Evolutionary conservation across 257 asterid genomes (phyloP).

Genomic region (Forsythia suspensa): DNA sequence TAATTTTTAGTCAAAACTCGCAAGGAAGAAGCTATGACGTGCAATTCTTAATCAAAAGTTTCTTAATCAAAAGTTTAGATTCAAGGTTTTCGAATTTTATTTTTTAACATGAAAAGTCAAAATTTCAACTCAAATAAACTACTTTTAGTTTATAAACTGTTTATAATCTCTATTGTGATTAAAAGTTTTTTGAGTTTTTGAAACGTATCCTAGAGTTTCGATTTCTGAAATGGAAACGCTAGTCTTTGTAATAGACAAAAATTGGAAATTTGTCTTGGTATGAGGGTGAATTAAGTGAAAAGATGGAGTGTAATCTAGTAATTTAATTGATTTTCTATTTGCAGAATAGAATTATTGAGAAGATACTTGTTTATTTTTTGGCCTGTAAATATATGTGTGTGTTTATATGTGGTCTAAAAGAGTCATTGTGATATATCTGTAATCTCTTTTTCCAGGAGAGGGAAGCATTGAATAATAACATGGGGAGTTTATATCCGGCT

Average conservation of each 20-base stretch:
- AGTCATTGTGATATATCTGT: not conserved
- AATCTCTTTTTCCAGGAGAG: constrained; percentile 52
- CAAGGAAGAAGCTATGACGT: not conserved
- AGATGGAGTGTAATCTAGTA: not conserved
- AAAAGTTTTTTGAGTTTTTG: too few relatives aligned
- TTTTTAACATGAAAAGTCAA: too few relatives aligned
- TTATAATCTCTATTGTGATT: too few relatives aligned
- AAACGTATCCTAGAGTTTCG: too few relatives aligned
- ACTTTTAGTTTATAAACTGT: too few relatives aligned
- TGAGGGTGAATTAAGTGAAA: not conserved
- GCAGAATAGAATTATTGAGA: not conserved
- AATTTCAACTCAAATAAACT: too few relatives aligned
- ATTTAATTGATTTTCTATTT: not conserved
- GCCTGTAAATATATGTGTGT: not conserved
- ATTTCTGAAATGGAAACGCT: too few relatives aligned
- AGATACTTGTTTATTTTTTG: not conserved
- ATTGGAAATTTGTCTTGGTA: not conserved
- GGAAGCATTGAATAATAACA: constrained; percentile 40
- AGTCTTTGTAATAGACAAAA: not conserved
- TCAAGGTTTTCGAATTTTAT: not conserved
- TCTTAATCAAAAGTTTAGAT: not conserved
- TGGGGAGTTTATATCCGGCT: constrained; percentile 56
- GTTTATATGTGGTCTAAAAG: not conserved
- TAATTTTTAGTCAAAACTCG: not conserved
- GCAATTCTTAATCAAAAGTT: not conserved